Base-by-base conservation (phyloP, 2,329 filamentous ascomycete genomes). In the Fusarium pilosicola region DNA sequence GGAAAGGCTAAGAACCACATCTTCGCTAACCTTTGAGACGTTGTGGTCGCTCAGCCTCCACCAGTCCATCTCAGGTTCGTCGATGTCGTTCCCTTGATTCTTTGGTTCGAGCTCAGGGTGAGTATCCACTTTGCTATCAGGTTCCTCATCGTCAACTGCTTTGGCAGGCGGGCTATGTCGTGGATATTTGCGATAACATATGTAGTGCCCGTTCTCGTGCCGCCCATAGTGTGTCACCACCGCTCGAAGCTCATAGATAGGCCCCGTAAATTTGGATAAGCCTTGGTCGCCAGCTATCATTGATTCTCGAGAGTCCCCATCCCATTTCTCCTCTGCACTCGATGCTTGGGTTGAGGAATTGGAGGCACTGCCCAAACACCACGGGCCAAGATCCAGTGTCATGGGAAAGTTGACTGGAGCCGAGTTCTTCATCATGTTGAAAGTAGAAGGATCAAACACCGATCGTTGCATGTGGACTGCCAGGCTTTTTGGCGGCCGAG, bases 201-300 rank as follows among this genome's bases (percentile, higher is more conserved):
- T 91, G 77, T 99, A 98, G 83, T 99, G 96, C 0, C 96, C 96
- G 77, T 97, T 97, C 71, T 98, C 95, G 80, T 98, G 96, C 38
- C 93, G 88, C 8, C 96, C 96, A 70, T 93, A 94, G 80, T 98
- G 96, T 2, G 94, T 96, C 15, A 98, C 89, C 0, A 96, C 93
- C 36, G 95, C 94, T 60, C 93, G 90, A 22, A 98, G 85, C 78
- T 94, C 90, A 80, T 97, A 98, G 3, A 92, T 85, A 34, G 86
- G 87, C 6, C 90, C 89, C 1, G 84, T 84, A 14, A 89, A 83
- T 68, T 84, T 87, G 5, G 89, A 90, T 14, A 84, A 83, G 6
- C 79, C 79, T 44, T 81, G 76, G 51, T 86, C 85, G 9, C 88
- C 88, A 1, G 91, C 87, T 24, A 96, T 88, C 93, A 97, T 95